These are phyloP conservation scores for Lithohypha guttulata DNA, from an alignment of 2,329 filamentous ascomycete genomes.

Conservation along the genomic window DNA sequence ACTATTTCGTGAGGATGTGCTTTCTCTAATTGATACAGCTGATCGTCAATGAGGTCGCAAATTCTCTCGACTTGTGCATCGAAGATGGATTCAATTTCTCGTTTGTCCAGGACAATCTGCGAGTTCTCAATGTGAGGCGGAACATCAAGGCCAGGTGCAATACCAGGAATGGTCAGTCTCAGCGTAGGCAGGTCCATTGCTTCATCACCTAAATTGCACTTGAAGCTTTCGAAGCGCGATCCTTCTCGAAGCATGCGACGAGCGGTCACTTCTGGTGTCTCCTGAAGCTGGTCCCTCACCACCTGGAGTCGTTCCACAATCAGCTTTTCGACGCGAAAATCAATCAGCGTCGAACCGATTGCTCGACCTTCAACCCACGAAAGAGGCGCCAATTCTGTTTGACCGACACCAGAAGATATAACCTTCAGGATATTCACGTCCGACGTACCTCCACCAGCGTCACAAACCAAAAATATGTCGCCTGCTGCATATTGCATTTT, in stretches of 20 bases:
- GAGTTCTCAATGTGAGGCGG: conserved; percentile 13
- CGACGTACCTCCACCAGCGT: conserved; percentile 37
- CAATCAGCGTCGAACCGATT: conserved; percentile 23
- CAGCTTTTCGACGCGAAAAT: conserved; percentile 14
- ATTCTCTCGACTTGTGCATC: conserved; percentile 14
- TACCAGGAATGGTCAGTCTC: conserved; percentile 14
- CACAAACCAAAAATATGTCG: conserved; percentile 37
- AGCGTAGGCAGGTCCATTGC: conserved; percentile 12
- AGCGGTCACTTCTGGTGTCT: conserved; percentile 8
- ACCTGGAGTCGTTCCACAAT: conserved; percentile 10
- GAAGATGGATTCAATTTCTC: conserved; percentile 11
- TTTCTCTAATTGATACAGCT: conserved; percentile 13
- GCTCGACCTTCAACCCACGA: conserved; percentile 8
- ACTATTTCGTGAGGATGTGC: conserved; percentile 11
- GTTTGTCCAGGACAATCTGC: conserved; percentile 17
- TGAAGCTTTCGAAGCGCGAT: conserved; percentile 18
- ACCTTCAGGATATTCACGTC: conserved; percentile 19
- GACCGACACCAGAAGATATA: conserved; percentile 9
- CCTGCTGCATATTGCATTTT: conserved; percentile 22
- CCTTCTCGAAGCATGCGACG: conserved; percentile 13
- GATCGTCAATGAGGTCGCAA: conserved; percentile 8
- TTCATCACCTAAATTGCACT: conserved; percentile 17
- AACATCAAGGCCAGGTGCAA: conserved; percentile 8
- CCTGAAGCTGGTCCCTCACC: conserved; percentile 10
- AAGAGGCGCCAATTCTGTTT: conserved; percentile 7